Evolutionary conservation across 257 asterid species (phyloP).

Genomic region (Penstemon eatonii): DNA sequence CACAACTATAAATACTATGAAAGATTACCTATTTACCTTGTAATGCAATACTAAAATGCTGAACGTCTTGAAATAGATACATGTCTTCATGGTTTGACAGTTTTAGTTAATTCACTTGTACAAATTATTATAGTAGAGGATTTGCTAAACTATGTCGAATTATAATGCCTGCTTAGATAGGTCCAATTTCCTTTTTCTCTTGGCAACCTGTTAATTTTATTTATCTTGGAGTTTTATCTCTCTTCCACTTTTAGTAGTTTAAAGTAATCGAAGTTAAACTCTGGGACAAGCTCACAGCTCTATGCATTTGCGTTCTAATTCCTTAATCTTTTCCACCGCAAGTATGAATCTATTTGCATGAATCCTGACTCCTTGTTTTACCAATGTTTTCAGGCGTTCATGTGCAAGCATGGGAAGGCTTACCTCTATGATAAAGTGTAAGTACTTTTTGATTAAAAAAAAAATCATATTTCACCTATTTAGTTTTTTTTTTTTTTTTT

Average conservation of each 20-base stretch:
- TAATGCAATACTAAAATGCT: too few relatives aligned
- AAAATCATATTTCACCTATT: too few relatives aligned
- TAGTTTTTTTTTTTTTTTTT: neutral
- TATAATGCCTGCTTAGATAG: neutral
- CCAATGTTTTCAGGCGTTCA: slow-evolving; percentile 61
- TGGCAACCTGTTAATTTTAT: neutral
- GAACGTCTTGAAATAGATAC: too few relatives aligned
- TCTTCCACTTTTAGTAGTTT: slow-evolving; percentile 8
- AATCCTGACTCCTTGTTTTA: slow-evolving; percentile 36
- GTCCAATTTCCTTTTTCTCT: neutral
- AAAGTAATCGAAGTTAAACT: neutral
- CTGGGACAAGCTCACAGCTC: neutral
- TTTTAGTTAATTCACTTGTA: neutral
- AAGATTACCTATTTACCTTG: too few relatives aligned
- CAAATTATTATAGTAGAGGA: too few relatives aligned
- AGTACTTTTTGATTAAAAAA: slow-evolving; percentile 36
- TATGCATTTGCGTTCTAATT: neutral
- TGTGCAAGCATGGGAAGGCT: slow-evolving; percentile 73
- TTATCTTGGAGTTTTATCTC: slow-evolving; percentile 3
- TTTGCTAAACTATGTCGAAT: too few relatives aligned
- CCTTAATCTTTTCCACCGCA: slow-evolving; percentile 3
- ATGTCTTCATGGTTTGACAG: too few relatives aligned
- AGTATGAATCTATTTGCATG: slow-evolving; percentile 16
- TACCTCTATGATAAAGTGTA: slow-evolving; percentile 75
- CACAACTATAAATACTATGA: too few relatives aligned